Conservation (phyloP, 768 basidiomycete genomes). For the Termitomyces sp. region DNA sequence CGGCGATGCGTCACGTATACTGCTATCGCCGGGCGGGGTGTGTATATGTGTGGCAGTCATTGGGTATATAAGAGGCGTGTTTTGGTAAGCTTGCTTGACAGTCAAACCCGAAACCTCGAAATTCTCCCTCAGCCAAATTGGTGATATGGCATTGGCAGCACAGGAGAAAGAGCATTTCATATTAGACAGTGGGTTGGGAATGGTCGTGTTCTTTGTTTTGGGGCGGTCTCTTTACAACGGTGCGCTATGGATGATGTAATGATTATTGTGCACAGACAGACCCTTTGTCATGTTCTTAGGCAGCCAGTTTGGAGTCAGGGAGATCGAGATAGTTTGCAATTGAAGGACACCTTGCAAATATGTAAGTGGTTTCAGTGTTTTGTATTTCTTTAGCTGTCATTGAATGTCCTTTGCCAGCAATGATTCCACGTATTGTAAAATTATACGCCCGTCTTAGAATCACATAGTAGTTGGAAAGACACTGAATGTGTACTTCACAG, state of each 20-base stretch:
- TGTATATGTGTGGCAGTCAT: not conserved
- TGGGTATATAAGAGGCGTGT: not conserved
- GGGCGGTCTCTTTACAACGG: not conserved
- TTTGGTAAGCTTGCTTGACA: not conserved
- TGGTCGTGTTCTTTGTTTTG: constrained; percentile 7
- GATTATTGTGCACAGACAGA: not conserved
- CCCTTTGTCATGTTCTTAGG: not conserved
- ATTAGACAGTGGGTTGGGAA: constrained; percentile 3
- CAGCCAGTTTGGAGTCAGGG: not conserved
- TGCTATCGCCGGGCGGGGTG: not conserved
- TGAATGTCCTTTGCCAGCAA: not conserved
- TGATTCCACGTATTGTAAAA: not conserved
- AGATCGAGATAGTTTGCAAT: not conserved
- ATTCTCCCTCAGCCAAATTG: not conserved
- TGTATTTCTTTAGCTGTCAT: not conserved
- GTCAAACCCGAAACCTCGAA: not conserved
- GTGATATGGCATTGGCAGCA: not conserved
- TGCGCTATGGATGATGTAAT: not conserved
- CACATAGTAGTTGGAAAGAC: too few species aligned
- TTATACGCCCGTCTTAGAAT: too few species aligned
- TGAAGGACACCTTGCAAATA: not conserved
- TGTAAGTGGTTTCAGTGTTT: not conserved
- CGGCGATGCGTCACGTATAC: not conserved
- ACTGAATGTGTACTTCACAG: too few species aligned
- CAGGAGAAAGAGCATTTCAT: not conserved